Evolutionary conservation across 495 filamentous ascomycete species (phyloP).

Genomic region (Melanomma pulvis-pyrius): DNA sequence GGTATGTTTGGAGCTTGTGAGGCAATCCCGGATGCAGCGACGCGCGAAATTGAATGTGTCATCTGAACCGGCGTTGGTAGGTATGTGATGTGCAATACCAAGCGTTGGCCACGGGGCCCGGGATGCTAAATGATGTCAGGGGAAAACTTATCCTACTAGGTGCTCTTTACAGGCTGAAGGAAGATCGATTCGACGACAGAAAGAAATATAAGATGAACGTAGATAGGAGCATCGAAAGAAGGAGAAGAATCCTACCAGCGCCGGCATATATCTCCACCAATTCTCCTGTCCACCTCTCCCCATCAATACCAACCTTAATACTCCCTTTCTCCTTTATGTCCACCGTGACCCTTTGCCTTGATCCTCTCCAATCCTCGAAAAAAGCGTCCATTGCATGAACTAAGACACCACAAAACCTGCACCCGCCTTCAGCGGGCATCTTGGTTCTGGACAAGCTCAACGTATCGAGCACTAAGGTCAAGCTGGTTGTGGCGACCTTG

Average conservation of each 20-base stretch:
- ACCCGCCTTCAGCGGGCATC: constrained; percentile 10
- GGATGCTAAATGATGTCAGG: constrained; percentile 12
- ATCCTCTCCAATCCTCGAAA: constrained; percentile 27
- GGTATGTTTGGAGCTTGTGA: constrained; percentile 27
- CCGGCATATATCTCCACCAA: constrained; percentile 24
- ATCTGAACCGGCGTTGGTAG: constrained; percentile 28
- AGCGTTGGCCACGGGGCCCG: constrained; percentile 32
- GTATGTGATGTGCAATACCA: constrained; percentile 31
- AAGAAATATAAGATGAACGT: background rate
- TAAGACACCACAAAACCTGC: constrained; percentile 29
- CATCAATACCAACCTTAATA: constrained; percentile 24
- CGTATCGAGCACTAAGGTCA: constrained; percentile 30
- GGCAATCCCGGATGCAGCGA: constrained; percentile 32
- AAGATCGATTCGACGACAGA: no score
- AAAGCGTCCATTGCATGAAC: constrained; percentile 30
- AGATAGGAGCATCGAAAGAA: background rate
- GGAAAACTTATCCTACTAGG: background rate
- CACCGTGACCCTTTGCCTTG: constrained; percentile 11
- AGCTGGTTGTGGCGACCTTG: background rate
- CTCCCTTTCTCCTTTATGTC: constrained; percentile 27
- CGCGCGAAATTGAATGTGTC: constrained; percentile 31
- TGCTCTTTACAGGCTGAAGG: no score
- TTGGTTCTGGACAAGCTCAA: constrained; percentile 15
- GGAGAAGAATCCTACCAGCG: constrained; percentile 17
- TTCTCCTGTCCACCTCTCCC: constrained; percentile 12